Conservation (phyloP, 2,329 filamentous ascomycete species). For the Fusarium dimerum region DNA sequence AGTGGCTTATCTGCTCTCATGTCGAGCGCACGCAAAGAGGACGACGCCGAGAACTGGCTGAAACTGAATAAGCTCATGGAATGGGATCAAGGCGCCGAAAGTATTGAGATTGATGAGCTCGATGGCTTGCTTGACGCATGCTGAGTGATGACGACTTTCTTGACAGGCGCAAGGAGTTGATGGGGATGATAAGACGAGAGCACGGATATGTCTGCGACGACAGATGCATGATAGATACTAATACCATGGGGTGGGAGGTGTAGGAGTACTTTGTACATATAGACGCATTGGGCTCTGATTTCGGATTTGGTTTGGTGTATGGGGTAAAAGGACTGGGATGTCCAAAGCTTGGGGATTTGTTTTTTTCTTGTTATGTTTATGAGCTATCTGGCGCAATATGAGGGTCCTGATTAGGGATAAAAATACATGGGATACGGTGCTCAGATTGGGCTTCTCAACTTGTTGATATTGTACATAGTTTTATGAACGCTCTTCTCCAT, state of each 20-base stretch:
- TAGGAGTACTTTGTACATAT: constrained; percentile 35
- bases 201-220: constrained; percentile 27
- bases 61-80: constrained; percentile 45
- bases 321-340: constrained; percentile 19
- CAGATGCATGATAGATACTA: constrained; percentile 24
- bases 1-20: constrained; percentile 25
- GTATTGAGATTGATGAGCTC: constrained; percentile 88
- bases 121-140: constrained; percentile 82
- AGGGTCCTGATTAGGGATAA: constrained; percentile 9
- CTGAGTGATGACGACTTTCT: constrained; percentile 40
- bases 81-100: constrained; percentile 77
- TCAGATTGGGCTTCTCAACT: constrained; percentile 25
- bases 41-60: constrained; percentile 42
- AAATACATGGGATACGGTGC: constrained; percentile 28
- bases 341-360: constrained; percentile 9
- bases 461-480: constrained; percentile 28
- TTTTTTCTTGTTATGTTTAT: background rate
- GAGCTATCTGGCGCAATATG: constrained; percentile 19
- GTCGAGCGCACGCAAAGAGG: constrained; percentile 37
- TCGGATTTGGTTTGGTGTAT: constrained; percentile 22
- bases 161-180: constrained; percentile 22
- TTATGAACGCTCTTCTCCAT: constrained; percentile 21
- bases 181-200: constrained; percentile 24
- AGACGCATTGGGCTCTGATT: constrained; percentile 27
- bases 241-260: constrained; percentile 30